Conservation (phyloP, 495 filamentous ascomycete species). For the Penicillium nucicola region DNA sequence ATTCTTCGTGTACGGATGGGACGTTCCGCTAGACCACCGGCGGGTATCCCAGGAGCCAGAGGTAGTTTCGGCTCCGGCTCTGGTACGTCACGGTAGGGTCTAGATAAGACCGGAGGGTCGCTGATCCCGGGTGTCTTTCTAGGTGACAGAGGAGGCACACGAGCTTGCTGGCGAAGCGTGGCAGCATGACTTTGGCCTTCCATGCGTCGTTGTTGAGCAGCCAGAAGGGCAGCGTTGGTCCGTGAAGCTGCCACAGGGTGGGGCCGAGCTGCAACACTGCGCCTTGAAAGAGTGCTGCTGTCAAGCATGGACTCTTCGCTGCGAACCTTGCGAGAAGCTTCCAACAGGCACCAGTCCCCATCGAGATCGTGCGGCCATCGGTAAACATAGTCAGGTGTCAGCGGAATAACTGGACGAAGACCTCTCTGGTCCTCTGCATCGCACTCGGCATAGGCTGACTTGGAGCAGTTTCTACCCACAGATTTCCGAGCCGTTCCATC, state of each 20-base stretch:
- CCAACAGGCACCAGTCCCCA: conserved; percentile 42
- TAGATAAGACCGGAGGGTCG: conserved; percentile 18
- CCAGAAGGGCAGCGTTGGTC: conserved; percentile 41
- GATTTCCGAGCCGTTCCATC: conserved; percentile 43
- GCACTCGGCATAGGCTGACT: conserved; percentile 66
- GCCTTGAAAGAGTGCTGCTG: conserved; percentile 31
- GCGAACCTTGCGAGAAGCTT: conserved; percentile 25
- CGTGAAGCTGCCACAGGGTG: conserved; percentile 28
- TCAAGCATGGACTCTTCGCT: conserved; percentile 29
- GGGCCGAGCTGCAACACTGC: conserved; percentile 24
- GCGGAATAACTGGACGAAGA: conserved; percentile 64
- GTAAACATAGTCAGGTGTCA: conserved; percentile 68
- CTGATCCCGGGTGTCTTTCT: conserved; percentile 29
- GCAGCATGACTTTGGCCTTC: conserved; percentile 47
- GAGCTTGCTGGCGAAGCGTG: conserved; percentile 44
- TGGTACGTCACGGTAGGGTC: conserved; percentile 17
- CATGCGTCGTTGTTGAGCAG: conserved; percentile 40
- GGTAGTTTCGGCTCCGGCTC: conserved; percentile 12
- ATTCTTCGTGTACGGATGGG: conserved; percentile 40
- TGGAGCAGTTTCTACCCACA: conserved; percentile 41
- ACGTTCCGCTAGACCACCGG: conserved; percentile 40
- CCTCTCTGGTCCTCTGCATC: conserved; percentile 67
- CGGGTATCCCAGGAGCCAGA: conserved; percentile 1
- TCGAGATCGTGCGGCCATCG: conserved; percentile 38
- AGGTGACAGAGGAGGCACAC: conserved; percentile 26